Evolutionary conservation across 768 basidiomycete genomes (phyloP).

Genomic region (Tulasnella sp.): DNA sequence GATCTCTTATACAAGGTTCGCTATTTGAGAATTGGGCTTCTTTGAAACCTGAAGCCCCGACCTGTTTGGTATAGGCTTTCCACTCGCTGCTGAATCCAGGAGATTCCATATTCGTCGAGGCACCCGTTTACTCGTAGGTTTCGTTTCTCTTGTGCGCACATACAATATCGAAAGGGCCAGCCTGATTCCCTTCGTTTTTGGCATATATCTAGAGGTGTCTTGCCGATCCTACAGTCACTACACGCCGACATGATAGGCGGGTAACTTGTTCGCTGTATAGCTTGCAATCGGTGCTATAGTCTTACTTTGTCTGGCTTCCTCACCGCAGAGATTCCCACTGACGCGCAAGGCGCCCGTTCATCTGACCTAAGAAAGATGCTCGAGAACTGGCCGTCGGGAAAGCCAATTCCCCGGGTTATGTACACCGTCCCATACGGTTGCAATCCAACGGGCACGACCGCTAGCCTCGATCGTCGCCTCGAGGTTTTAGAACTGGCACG

Average conservation of each 20-base stretch:
- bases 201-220: conserved; percentile 42
- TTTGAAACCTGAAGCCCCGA: not conserved
- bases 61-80: conserved; percentile 43
- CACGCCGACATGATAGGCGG: conserved; percentile 50
- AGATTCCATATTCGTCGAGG: conserved; percentile 72
- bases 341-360: conserved; percentile 58
- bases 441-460: conserved; percentile 37
- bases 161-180: too few relatives aligned
- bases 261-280: conserved; percentile 18
- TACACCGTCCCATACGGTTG: conserved; percentile 55
- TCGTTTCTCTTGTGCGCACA: conserved; percentile 9
- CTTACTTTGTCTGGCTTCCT: not conserved
- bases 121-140: conserved; percentile 49
- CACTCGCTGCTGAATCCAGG: conserved; percentile 62
- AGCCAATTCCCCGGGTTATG: conserved; percentile 63
- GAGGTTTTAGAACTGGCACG: conserved; percentile 62
- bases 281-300: not conserved
- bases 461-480: conserved; percentile 54
- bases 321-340: conserved; percentile 61
- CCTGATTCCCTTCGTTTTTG: not conserved
- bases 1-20: conserved; percentile 78
- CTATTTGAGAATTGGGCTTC: not conserved
- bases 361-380: conserved; percentile 50
- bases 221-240: conserved; percentile 50
- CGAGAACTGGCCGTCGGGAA: conserved; percentile 61